Evolutionary conservation across 306 rosid genomes (phyloP).

Genomic region (Inga leiocalycina): DNA sequence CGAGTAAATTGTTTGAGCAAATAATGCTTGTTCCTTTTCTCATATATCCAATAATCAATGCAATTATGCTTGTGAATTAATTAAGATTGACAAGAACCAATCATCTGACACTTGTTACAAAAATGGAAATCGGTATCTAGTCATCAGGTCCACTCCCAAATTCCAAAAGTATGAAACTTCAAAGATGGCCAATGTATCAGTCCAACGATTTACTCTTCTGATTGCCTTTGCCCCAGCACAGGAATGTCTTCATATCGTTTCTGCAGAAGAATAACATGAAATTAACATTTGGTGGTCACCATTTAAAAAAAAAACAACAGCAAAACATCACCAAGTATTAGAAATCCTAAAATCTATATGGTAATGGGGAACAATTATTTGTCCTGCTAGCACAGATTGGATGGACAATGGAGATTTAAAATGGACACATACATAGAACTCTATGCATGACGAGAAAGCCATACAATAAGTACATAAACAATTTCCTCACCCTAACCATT

Average conservation of each 20-base stretch:
- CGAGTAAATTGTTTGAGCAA: background rate
- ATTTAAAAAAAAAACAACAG: background rate
- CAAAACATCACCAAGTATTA: constrained; percentile 14
- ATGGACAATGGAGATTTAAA: background rate
- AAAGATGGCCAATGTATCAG: constrained; percentile 36
- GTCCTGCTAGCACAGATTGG: constrained; percentile 2
- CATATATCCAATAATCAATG: constrained; percentile 27
- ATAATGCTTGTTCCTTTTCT: constrained; percentile 25
- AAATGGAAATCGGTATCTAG: constrained; percentile 45
- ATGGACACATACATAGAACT: constrained; percentile 4
- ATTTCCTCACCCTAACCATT: background rate
- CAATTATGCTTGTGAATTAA: constrained; percentile 40
- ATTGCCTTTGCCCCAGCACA: constrained; percentile 49
- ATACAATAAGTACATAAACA: background rate
- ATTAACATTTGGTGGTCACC: background rate
- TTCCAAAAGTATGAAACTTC: constrained; percentile 38
- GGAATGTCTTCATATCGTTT: constrained; percentile 59
- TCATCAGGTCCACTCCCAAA: constrained; percentile 45
- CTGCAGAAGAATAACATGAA: constrained; percentile 33
- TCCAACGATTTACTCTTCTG: constrained; percentile 39
- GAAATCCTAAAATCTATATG: background rate
- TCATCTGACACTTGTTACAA: constrained; percentile 56
- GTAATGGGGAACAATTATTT: background rate
- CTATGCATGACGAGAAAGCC: background rate
- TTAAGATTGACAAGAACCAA: constrained; percentile 24